Base-by-base conservation (phyloP, 164 flowering plant genomes). In the Santalum album region DNA sequence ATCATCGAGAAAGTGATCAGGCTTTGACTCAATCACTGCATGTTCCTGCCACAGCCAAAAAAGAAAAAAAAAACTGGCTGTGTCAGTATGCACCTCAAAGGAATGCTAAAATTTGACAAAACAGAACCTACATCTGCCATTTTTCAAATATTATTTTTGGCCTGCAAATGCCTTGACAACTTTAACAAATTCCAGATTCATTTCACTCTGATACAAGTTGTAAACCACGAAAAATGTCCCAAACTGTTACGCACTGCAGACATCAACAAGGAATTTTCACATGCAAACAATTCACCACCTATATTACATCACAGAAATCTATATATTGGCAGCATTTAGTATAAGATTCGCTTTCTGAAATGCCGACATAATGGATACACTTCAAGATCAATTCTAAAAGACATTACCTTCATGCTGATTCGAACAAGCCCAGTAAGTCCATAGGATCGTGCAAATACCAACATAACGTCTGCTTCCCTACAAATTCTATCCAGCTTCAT, bases 341-440 rank as follows among this genome's bases (percentile, higher is more conserved):
- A 54, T 6, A 15, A 29, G 16, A 16, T 25, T 7, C 21, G 19
- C 53, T 50, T 27, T 19, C 36, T 9, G 14, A 23, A 50, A 50
- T 27, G 38, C 38, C 42, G 9, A 27, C 23, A 29, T n/a, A 20
- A 22, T 36, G 20, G 7, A 53, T 29, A 32, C 23, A 53, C 2
- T 24, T 11, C 18, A 25, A 23, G 39, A n/a, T 7, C 25, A 24
- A 35, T 6, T 10, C n/a, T 39, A 40, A 11, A 35, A 20, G 1
- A 35, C 14, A 29, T 56, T 73, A 92, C 99, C 99, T 92, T 92
- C 74, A 92, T 65, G 76, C 97, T 89, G 65, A 87, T 74, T 12
- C 97, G 84, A 55, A 89, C 96, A 69, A 89, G 65, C 51, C 99
- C 99, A 58, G 95, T 85, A 40, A 92, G 81, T 48, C 99, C 99